Percentiles rank a stretch among this genome's conserved stretches.
Evolutionary conservation across 768 basidiomycete genomes (phyloP).

Genomic region (Podaxis sp.): DNA sequence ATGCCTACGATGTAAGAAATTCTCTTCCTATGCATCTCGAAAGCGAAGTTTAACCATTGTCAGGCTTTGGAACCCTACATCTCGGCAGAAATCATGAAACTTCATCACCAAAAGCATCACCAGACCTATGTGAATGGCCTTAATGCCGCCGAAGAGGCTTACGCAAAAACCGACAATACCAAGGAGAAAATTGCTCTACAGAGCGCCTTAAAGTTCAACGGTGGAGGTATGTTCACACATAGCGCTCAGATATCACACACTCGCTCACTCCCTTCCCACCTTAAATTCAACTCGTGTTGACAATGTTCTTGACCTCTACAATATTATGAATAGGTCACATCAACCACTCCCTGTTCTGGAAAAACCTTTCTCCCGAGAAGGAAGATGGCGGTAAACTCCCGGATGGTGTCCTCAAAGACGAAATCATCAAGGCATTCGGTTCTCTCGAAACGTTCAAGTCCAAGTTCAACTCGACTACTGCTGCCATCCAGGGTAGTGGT

Average conservation of each 20-base stretch:
- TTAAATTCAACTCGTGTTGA: neutral
- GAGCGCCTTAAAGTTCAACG: constrained; percentile 93
- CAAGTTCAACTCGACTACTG: constrained; percentile 83
- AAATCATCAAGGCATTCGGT: constrained; percentile 66
- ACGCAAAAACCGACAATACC: constrained; percentile 63
- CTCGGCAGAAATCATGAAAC: constrained; percentile 87
- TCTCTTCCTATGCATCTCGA: neutral
- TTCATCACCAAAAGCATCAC: constrained; percentile 95
- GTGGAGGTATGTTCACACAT: constrained; percentile 66
- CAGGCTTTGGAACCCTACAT: constrained; percentile 90
- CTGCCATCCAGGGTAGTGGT: constrained; percentile 88
- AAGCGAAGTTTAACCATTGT: neutral
- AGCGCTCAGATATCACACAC: neutral
- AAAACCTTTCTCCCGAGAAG: constrained; percentile 79
- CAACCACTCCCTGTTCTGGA: constrained; percentile 97
- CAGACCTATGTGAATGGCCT: constrained; percentile 92
- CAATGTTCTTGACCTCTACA: neutral
- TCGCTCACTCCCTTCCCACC: neutral
- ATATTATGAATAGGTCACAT: constrained; percentile 65
- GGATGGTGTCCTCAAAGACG: constrained; percentile 64
- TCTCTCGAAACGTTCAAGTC: constrained; percentile 69
- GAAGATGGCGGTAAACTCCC: constrained; percentile 60
- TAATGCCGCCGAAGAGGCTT: constrained; percentile 83
- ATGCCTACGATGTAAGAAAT: constrained; percentile 57
- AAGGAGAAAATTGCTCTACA: constrained; percentile 87